A percentile compares a stretch with the other conserved stretches of the same genome.
These are phyloP conservation scores for Candida tammaniensis DNA, from an alignment of 805 yeast genomes.

Conservation along the genomic window DNA sequence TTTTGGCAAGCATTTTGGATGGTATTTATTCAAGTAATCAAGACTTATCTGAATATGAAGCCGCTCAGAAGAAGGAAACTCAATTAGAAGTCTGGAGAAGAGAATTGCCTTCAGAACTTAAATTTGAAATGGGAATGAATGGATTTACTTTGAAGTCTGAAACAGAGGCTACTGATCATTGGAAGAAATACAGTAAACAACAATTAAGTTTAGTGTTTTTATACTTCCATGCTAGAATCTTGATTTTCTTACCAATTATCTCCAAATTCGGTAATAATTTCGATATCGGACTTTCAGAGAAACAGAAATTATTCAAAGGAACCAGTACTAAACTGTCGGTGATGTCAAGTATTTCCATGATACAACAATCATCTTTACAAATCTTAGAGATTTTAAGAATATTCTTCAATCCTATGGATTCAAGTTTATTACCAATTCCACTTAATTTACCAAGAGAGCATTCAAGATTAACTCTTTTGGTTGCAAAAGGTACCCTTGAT, in stretches of 20 bases:
- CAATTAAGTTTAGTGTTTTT: conserved; percentile 51
- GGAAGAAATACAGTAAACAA: conserved; percentile 36
- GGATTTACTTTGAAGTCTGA: conserved; percentile 43
- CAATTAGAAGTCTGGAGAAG: conserved; percentile 77
- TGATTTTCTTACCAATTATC: conserved; percentile 40
- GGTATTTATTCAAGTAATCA: conserved; percentile 59
- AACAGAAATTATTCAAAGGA: conserved; percentile 36
- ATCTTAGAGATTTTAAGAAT: conserved; percentile 51
- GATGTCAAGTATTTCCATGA: conserved; percentile 58
- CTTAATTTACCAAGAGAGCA: conserved; percentile 59
- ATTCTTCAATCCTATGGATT: conserved; percentile 32
- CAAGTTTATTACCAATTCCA: conserved; percentile 60
- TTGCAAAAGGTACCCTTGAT: conserved; percentile 75
- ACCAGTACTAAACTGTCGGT: conserved; percentile 28
- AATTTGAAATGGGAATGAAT: conserved; percentile 62
- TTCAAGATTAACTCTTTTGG: conserved; percentile 60
- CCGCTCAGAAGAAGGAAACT: conserved; percentile 48
- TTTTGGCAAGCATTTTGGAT: conserved; percentile 71
- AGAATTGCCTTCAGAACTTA: conserved; percentile 58
- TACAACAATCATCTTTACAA: conserved; percentile 68
- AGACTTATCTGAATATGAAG: conserved; percentile 22
- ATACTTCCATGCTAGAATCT: conserved; percentile 41
- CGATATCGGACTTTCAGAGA: conserved; percentile 39
- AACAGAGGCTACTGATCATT: conserved; percentile 18
- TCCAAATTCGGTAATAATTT: conserved; percentile 41